phyloP scores from a whole-genome alignment of 352 stramenopile species.

The Pythium pyrilobum region DNA sequence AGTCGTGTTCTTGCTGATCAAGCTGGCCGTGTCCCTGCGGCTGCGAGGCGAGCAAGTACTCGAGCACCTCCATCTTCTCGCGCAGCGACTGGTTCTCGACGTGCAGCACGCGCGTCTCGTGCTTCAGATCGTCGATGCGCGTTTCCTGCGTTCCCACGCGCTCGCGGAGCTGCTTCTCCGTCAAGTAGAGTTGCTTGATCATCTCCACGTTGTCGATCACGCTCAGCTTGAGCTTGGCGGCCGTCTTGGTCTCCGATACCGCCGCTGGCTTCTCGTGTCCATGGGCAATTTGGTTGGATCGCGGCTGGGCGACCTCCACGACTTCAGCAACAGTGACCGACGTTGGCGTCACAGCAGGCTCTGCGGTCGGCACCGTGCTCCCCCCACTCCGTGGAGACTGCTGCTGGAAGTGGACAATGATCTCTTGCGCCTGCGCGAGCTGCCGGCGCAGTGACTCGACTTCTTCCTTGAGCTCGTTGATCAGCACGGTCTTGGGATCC shows the following conservation, averaged over 20 bases:
- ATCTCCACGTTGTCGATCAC: conserved; percentile 58
- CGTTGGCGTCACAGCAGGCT: too few relatives aligned
- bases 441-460: conserved; percentile 24
- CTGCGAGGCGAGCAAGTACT: conserved; percentile 34
- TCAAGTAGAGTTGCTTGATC: conserved; percentile 49
- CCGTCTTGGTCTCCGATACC: conserved; percentile 5
- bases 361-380: too few relatives aligned
- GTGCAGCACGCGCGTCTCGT: conserved; percentile 38
- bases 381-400: too few relatives aligned
- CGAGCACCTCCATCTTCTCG: conserved; percentile 52
- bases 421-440: conserved; percentile 31
- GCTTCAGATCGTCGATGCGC: conserved; percentile 22
- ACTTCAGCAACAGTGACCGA: too few relatives aligned
- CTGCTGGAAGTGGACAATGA: conserved; percentile 36
- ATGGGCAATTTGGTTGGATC: neutral
- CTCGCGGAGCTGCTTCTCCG: conserved; percentile 32
- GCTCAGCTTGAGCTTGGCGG: conserved; percentile 34
- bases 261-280: too few relatives aligned
- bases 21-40: neutral
- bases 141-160: conserved; percentile 16
- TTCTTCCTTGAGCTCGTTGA: conserved; percentile 37
- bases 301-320: too few relatives aligned
- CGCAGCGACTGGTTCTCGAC: conserved; percentile 53
- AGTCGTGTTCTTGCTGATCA: neutral
- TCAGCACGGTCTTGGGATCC: conserved; percentile 41